Conservation (phyloP, 2,329 filamentous ascomycete species). For the Fusarium penzigii region DNA sequence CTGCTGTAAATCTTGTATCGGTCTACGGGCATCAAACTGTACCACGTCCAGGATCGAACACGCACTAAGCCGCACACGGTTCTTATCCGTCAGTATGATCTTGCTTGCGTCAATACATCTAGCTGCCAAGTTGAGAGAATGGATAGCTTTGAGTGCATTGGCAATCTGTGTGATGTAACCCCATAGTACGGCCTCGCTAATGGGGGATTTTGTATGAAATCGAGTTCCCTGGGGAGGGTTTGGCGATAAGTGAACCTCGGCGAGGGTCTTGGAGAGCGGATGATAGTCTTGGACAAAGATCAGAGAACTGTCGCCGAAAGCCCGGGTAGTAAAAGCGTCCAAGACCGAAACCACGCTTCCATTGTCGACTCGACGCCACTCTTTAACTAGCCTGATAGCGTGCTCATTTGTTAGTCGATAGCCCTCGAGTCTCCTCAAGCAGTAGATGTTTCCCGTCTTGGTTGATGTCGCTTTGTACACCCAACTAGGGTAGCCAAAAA, state of each 20-base stretch:
- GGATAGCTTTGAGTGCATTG: conserved; percentile 84
- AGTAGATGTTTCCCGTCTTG: conserved; percentile 88
- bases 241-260: conserved; percentile 71
- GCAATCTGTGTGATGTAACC: conserved; percentile 89
- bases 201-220: conserved; percentile 45
- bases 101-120: conserved; percentile 86
- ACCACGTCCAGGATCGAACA: conserved; percentile 90
- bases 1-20: conserved; percentile 76
- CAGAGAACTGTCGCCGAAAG: conserved; percentile 92
- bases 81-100: conserved; percentile 86
- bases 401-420: conserved; percentile 88
- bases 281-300: conserved; percentile 94
- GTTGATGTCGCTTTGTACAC: conserved; percentile 90
- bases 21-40: conserved; percentile 71
- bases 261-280: conserved; percentile 84
- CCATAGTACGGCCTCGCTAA: conserved; percentile 81
- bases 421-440: conserved; percentile 81
- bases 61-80: conserved; percentile 82
- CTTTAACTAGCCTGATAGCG: conserved; percentile 80
- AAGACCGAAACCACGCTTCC: conserved; percentile 83
- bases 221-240: conserved; percentile 44
- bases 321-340: conserved; percentile 89
- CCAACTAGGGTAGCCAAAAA: conserved; percentile 90
- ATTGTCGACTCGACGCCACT: conserved; percentile 85
- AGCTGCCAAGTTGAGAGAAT: conserved; percentile 77